These are phyloP conservation scores for Apiospora arundinis DNA, from an alignment of 2,329 filamentous ascomycete species.

Conservation along the genomic window DNA sequence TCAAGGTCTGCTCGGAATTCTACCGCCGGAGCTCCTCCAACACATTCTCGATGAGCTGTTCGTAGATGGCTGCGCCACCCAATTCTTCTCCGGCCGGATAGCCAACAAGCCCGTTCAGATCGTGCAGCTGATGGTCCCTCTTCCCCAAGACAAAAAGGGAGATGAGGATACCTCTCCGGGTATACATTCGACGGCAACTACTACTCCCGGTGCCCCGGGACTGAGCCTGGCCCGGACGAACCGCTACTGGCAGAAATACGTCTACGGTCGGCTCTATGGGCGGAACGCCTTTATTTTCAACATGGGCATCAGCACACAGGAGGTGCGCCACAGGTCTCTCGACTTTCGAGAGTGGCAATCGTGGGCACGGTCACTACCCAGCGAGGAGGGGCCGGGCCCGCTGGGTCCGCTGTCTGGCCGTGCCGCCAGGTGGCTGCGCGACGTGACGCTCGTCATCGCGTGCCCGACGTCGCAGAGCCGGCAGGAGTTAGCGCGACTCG, in stretches of 20 bases:
- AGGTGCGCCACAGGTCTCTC: background rate
- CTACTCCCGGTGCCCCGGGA: background rate
- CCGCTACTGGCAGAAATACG: background rate
- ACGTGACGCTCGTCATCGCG: conserved; percentile 10
- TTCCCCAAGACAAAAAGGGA: background rate
- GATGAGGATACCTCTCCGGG: too few relatives aligned
- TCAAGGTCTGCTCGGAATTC: background rate
- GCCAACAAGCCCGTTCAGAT: conserved; percentile 13
- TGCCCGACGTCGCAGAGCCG: conserved; percentile 1
- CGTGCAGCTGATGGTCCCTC: background rate
- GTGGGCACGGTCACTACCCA: background rate
- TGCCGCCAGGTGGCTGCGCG: background rate
- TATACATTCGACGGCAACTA: background rate
- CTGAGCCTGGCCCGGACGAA: conserved; percentile 1
- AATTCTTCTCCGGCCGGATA: conserved; percentile 1
- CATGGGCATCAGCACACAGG: conserved; percentile 1
- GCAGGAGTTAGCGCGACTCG: background rate
- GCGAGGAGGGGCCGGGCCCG: background rate
- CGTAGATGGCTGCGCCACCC: background rate
- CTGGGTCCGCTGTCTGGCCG: background rate
- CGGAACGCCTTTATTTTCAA: conserved; percentile 16
- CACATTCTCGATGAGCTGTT: background rate
- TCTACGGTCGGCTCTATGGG: conserved; percentile 13
- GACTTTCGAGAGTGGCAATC: background rate
- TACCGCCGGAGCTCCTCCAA: background rate